Evolutionary conservation across 164 flowering plant genomes (phyloP).

Genomic region (Liquidambar formosana): DNA sequence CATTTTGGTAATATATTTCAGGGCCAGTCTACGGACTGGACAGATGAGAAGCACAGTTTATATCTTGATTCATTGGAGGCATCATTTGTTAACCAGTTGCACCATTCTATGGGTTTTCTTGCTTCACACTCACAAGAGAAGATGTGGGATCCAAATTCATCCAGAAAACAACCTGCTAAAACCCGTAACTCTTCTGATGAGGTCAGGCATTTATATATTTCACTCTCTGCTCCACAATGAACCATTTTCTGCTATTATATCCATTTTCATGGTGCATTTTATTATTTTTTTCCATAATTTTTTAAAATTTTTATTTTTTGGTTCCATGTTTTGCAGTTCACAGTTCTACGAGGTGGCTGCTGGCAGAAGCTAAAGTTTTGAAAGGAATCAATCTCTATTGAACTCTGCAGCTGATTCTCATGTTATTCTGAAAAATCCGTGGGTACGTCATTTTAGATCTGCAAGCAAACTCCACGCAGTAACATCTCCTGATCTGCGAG

Average conservation of each 20-base stretch:
- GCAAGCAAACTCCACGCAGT: constrained; percentile 5
- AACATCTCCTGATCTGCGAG: constrained; percentile 2
- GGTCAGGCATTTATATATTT: constrained; percentile 12
- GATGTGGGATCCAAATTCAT: constrained; percentile 3
- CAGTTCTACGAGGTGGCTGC: constrained; percentile 29
- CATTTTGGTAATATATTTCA: constrained; percentile 7
- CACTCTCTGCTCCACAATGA: not conserved
- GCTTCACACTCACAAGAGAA: constrained; percentile 10
- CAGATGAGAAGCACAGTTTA: constrained; percentile 42
- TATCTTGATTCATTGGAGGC: constrained; percentile 40
- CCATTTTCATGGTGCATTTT: not conserved
- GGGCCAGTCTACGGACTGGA: constrained; percentile 34
- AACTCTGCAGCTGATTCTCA: constrained; percentile 29
- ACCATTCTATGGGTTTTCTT: constrained; percentile 18
- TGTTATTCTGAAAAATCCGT: constrained; percentile 15
- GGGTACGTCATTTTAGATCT: constrained; percentile 12
- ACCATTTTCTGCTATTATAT: not conserved
- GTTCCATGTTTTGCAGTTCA: constrained; percentile 18
- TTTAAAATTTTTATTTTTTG: not conserved
- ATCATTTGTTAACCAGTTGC: constrained; percentile 45
- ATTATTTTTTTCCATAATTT: not conserved
- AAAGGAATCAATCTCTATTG: constrained; percentile 9
- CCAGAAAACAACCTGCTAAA: not conserved
- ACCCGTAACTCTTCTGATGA: constrained; percentile 12
- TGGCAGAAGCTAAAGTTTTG: constrained; percentile 29